Evolutionary conservation across 192 early-diverging fungal genomes (phyloP).

Genomic region (Backusella australiensis): DNA sequence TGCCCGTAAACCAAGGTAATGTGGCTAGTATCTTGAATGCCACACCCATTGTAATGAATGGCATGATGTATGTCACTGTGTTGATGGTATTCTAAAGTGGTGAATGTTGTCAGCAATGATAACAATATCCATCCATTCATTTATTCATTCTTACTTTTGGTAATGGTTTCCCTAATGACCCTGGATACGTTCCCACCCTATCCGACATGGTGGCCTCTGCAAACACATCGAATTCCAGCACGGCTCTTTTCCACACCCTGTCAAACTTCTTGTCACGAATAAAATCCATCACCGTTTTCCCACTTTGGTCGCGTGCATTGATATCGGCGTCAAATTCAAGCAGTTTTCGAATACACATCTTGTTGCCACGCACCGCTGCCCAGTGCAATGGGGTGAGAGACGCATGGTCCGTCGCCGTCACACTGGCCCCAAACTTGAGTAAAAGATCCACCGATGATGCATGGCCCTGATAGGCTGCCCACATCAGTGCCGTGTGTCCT

Average conservation of each 20-base stretch:
- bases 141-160: neutral
- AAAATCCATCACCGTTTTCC: conserved; percentile 83
- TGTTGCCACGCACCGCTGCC: conserved; percentile 68
- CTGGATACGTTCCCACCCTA: neutral
- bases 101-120: too few relatives aligned
- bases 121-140: too few relatives aligned
- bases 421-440: conserved; percentile 63
- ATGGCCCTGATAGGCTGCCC: conserved; percentile 90
- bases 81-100: conserved; percentile 53
- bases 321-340: conserved; percentile 73
- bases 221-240: conserved; percentile 45
- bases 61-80: conserved; percentile 63
- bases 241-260: conserved; percentile 48
- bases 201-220: conserved; percentile 18
- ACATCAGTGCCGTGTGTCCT: conserved; percentile 90
- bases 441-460: conserved; percentile 66
- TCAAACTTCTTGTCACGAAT: conserved; percentile 57
- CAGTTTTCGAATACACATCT: conserved; percentile 57
- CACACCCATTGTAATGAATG: conserved; percentile 65
- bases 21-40: conserved; percentile 53
- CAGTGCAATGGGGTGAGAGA: conserved; percentile 89
- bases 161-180: conserved; percentile 11
- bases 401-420: conserved; percentile 68
- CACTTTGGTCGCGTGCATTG: conserved; percentile 64
- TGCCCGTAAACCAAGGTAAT: conserved; percentile 77